Percentiles rank a stretch among this genome's conserved stretches.
Conservation (phyloP, 768 basidiomycete genomes). For the Leccinum longicurvipes region DNA sequence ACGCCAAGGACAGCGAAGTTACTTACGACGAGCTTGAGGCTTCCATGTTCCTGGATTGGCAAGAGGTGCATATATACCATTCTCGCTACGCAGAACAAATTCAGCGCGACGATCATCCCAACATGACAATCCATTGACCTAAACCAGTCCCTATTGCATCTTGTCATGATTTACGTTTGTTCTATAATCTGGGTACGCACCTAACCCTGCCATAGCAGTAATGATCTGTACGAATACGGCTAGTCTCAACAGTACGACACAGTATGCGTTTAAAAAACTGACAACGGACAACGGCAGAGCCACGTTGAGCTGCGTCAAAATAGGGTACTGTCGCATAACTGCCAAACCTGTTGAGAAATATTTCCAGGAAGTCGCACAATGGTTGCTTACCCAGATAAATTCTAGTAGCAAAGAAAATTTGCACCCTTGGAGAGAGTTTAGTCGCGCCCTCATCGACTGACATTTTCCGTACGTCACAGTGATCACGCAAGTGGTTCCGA, state of each 20-base stretch:
- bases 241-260: background rate
- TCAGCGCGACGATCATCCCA: background rate
- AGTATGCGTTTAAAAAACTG: background rate
- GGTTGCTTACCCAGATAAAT: slow-evolving; percentile 7
- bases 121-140: slow-evolving; percentile 1
- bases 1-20: background rate
- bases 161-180: background rate
- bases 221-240: background rate
- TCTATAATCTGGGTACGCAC: background rate
- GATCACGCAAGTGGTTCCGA: background rate
- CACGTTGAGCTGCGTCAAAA: background rate
- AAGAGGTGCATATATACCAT: background rate
- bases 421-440: slow-evolving; percentile 3
- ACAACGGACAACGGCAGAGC: slow-evolving; percentile 2
- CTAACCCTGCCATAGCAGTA: slow-evolving; percentile 3
- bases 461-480: slow-evolving; percentile 1
- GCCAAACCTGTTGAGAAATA: background rate
- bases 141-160: slow-evolving; percentile 2
- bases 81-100: background rate
- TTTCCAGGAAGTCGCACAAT: background rate
- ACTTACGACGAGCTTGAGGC: background rate
- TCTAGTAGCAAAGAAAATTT: slow-evolving; percentile 5
- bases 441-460: background rate
- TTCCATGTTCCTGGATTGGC: background rate
- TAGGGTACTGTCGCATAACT: slow-evolving; percentile 6